Evolutionary conservation across 257 asterid genomes (phyloP).

Genomic region (Scutellaria baicalensis): DNA sequence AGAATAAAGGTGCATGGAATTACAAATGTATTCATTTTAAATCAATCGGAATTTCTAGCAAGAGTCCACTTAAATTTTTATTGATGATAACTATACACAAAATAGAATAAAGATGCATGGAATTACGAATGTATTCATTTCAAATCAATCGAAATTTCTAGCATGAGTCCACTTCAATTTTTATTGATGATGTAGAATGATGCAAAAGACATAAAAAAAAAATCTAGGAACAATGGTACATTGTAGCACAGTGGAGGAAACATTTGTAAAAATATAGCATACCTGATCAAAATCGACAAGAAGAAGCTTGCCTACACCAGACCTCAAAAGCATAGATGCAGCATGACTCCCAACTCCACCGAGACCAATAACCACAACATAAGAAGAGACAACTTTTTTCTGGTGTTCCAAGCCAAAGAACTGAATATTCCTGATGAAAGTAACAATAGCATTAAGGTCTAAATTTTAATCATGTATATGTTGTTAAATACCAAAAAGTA

Average conservation of each 20-base stretch:
- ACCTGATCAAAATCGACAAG: slow-evolving; percentile 99
- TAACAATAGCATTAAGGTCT: background rate
- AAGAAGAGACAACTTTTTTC: slow-evolving; percentile 70
- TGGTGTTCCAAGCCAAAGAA: slow-evolving; percentile 84
- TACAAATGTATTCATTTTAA: no score
- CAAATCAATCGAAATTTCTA: background rate
- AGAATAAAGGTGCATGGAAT: no score
- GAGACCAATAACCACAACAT: slow-evolving; percentile 92
- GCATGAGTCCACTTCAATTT: background rate
- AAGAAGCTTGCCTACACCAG: slow-evolving; percentile 86
- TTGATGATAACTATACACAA: no score
- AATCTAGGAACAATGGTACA: background rate
- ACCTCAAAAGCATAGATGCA: slow-evolving; percentile 94
- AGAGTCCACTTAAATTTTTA: background rate
- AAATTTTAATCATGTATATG: background rate
- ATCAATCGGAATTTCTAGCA: background rate
- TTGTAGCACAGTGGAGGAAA: background rate
- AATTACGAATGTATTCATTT: no score
- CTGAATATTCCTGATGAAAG: slow-evolving; percentile 70
- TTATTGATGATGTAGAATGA: background rate
- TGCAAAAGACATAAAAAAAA: background rate
- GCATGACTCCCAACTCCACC: slow-evolving; percentile 99
- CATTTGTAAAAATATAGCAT: background rate
- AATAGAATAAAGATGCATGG: no score
- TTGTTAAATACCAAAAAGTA: background rate